Evolutionary conservation across 2,329 filamentous ascomycete species (phyloP), one percentile per base, ranked within the genome.

Genomic region (Acrocalymma vagum): DNA sequence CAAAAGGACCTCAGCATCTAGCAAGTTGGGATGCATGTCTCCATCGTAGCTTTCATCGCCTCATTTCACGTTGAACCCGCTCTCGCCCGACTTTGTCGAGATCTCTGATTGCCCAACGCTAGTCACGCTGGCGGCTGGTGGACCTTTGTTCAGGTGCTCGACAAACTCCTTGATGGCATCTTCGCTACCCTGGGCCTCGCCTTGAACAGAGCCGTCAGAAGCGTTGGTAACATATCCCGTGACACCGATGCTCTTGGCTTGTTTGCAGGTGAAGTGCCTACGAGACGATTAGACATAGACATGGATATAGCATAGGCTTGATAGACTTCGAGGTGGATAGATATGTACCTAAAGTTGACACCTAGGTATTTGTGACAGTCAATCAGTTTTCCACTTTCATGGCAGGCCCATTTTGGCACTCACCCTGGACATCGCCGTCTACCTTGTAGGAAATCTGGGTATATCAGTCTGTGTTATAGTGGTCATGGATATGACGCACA

Each of bases 151-250:
- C 30, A 96, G 74, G 48, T 90, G 84, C 54, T 86, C 82, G 23
- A 95, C 72, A 52, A 96, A 87, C 39, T 83, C 80, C 36, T 83
- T 71, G 17, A 97, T 67, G 3, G 79, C 71, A 1, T 83, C 78
- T 1, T 84, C 78, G 2, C 81, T 77, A 20, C 90, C 92, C 66
- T 97, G 93, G 5, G 86, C 91, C 72, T 96, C 92, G 17, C 93
- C 93, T 62, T 90, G 84, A 30, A 97, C 92, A 6, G 64, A 71
- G 27, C 76, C 76, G 48, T 78, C 74, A 9, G 65, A 69, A 5
- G 63, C 69, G 49, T 78, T 78, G 38, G 69, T 67, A 5, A 78
- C 75, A 36, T 60, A 72, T 29, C 76, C 76, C 13, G 74, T 78
- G 6, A 78, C 42, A 15, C 69, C 69, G 17, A 76, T 60, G 27